Base-by-base conservation (phyloP, 257 asterid genomes). In the Scutellaria baicalensis region DNA sequence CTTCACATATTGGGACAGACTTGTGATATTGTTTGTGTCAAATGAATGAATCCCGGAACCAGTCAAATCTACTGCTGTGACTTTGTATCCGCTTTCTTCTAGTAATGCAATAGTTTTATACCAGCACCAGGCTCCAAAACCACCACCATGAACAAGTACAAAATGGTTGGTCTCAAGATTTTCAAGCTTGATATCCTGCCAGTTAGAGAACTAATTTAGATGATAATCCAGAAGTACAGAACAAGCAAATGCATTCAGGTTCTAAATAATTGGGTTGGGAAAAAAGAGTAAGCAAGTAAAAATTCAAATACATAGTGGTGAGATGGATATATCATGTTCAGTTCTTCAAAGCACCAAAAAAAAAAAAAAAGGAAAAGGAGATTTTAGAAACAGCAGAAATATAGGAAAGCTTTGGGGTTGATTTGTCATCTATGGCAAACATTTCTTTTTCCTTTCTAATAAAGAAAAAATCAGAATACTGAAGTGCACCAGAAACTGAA, bases 51-150 rank as follows among this genome's bases (percentile, higher is more conserved):
- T 81, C 51, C 99, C 99, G 49, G 99, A 86, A 74, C 98, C 99
- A 68, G 96, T 88, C 84, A 94, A 82, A 80, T 94, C 98, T 55
- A 94, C 76, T 1, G 99, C 99, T 59, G 99, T 91, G 70, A 91
- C 99, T 82, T 85, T 94, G 80, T 77, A 91, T 65, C 99, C 98
- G 73, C 54, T 73, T 76, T 92, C 97, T 83, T 94, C 97, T 33
- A 94, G 73, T 36, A 91, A 88, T 43, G 99, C 96, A 66, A 94
- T 94, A 76, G 91, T 91, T 78, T 94, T 94, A 78, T 94, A 94
- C 99, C 99, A 94, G 83, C 99, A 94, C 99, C 99, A 94, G 52
- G 99, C 99, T 72, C 99, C 99, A 80, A 89, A 94, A 64, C 98
- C 98, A 78, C 99, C 99, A 73, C 98, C 99, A 69, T 94, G 99